Evolutionary conservation across 192 early-diverging fungal genomes (phyloP).

Genomic region (Chytriomyces sp.): DNA sequence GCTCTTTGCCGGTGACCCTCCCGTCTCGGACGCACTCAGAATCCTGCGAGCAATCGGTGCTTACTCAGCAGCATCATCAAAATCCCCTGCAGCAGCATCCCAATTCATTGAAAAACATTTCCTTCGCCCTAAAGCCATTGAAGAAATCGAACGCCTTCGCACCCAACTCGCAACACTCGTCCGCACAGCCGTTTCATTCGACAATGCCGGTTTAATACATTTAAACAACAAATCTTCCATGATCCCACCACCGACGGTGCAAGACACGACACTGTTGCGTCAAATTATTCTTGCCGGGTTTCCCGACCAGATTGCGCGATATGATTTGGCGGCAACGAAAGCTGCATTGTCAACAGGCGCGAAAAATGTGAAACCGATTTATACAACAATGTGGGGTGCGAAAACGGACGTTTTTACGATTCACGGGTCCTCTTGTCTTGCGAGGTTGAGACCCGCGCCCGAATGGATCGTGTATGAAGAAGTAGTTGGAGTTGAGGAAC

Average conservation of each 20-base stretch:
- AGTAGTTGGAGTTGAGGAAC: conserved; percentile 55
- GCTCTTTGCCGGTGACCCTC: conserved; percentile 75
- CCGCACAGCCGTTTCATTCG: conserved; percentile 39
- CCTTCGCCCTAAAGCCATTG: conserved; percentile 78
- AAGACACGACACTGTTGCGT: conserved; percentile 72
- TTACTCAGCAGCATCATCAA: conserved; percentile 56
- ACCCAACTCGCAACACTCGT: conserved; percentile 49
- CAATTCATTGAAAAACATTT: conserved; percentile 82
- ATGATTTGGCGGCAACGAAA: conserved; percentile 44
- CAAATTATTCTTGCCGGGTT: conserved; percentile 90
- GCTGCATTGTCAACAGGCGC: conserved; percentile 27
- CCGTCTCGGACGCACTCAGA: conserved; percentile 85
- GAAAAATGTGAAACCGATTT: conserved; percentile 49
- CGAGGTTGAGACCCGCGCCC: conserved; percentile 50
- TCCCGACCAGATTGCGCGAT: conserved; percentile 89
- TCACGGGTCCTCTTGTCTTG: conserved; percentile 48
- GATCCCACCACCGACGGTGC: conserved; percentile 50
- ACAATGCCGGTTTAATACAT: conserved; percentile 5
- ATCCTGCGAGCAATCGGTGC: conserved; percentile 89
- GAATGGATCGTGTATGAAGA: conserved; percentile 62
- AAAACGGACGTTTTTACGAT: conserved; percentile 73
- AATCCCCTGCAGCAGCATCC: conserved; percentile 65
- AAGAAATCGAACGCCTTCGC: conserved; percentile 58
- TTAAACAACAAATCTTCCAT: background rate
- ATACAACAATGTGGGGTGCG: conserved; percentile 51